These are phyloP conservation scores for Xylaria acuta DNA, from an alignment of 495 filamentous ascomycete genomes.

Conservation along the genomic window DNA sequence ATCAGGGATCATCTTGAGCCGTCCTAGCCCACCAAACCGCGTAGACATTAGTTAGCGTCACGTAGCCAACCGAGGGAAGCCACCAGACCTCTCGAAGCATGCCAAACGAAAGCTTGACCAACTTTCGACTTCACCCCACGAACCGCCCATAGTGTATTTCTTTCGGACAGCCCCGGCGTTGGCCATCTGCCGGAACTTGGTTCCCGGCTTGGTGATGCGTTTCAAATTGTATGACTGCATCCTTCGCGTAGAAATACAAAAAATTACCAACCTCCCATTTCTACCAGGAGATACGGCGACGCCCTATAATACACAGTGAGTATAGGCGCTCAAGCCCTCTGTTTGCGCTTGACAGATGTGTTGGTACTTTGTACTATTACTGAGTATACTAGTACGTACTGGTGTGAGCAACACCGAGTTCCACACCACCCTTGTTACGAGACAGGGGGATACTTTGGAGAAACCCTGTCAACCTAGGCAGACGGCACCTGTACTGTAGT, in stretches of 20 bases:
- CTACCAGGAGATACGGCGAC: neutral
- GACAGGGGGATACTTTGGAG: constrained; percentile 21
- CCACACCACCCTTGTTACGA: constrained; percentile 13
- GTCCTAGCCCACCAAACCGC: neutral
- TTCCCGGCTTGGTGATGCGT: constrained; percentile 28
- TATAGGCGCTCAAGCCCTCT: constrained; percentile 18
- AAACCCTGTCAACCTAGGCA: constrained; percentile 18
- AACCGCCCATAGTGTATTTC: constrained; percentile 4
- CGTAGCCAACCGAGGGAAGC: constrained; percentile 20
- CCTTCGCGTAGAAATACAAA: constrained; percentile 26
- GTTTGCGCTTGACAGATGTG: neutral
- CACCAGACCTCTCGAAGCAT: constrained; percentile 9
- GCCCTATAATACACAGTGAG: constrained; percentile 24
- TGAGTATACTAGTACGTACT: neutral
- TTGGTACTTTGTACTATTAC: constrained; percentile 4
- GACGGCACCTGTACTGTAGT: constrained; percentile 17
- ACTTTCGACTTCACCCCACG: constrained; percentile 6
- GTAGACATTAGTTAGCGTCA: constrained; percentile 11
- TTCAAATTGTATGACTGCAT: constrained; percentile 30
- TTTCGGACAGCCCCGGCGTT: constrained; percentile 20
- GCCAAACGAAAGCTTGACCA: constrained; percentile 14
- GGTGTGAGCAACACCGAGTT: constrained; percentile 4
- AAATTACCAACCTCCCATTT: constrained; percentile 9
- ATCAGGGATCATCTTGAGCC: constrained; percentile 13
- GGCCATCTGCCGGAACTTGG: constrained; percentile 27